Conservation (phyloP, 768 basidiomycete genomes). For the Boletellus emodensis region DNA sequence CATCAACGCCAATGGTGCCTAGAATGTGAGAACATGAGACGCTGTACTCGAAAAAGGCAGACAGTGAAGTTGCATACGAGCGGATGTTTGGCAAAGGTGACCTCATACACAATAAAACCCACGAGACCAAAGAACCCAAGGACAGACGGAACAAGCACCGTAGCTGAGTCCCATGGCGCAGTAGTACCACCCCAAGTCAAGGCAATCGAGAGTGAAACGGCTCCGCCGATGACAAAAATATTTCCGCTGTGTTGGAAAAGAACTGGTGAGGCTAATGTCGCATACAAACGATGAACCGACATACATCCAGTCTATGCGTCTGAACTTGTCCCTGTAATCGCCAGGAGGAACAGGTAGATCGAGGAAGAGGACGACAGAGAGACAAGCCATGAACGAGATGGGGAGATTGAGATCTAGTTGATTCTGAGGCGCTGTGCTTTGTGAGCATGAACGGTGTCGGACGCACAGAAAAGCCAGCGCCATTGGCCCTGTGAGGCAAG, state of each 20-base stretch:
- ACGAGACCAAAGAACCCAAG: constrained; percentile 37
- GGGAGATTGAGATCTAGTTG: constrained; percentile 38
- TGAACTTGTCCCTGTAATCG: constrained; percentile 30
- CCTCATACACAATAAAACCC: constrained; percentile 38
- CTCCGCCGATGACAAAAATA: constrained; percentile 28
- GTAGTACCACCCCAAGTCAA: constrained; percentile 42
- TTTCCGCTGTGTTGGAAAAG: constrained; percentile 30
- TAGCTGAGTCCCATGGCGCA: constrained; percentile 38
- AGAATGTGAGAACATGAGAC: background rate
- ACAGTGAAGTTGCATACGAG: constrained; percentile 24
- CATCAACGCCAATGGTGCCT: constrained; percentile 34
- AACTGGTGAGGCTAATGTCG: background rate
- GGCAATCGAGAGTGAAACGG: constrained; percentile 27
- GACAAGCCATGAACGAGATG: constrained; percentile 24
- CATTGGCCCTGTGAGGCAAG: constrained; percentile 33
- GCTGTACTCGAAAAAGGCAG: background rate
- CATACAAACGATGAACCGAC: background rate
- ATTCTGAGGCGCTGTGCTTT: background rate
- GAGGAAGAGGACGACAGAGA: constrained; percentile 26
- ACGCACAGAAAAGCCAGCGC: constrained; percentile 43
- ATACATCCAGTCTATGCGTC: constrained; percentile 39
- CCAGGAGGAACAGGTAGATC: constrained; percentile 34
- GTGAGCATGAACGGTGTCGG: background rate
- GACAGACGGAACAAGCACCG: constrained; percentile 40
- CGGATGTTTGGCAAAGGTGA: constrained; percentile 28